Evolutionary conservation across 495 filamentous ascomycete species (phyloP).

Genomic region (Pyrenopolyporus hunteri): DNA sequence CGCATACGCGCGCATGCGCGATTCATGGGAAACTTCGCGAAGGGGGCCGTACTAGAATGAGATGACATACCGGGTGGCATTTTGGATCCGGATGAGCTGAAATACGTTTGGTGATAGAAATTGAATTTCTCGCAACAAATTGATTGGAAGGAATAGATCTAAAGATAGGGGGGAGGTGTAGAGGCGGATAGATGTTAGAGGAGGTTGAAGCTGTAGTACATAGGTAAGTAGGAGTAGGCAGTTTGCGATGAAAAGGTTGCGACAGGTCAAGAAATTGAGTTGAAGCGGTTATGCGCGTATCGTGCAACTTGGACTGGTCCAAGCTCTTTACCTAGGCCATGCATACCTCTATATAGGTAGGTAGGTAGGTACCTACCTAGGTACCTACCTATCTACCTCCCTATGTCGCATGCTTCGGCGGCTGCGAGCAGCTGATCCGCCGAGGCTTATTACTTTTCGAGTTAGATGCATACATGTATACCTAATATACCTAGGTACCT

Average conservation of each 20-base stretch:
- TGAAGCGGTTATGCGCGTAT: background rate
- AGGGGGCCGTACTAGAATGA: background rate
- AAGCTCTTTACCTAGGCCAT: background rate
- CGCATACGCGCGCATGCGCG: constrained; percentile 10
- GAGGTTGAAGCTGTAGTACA: background rate
- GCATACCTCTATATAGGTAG: too few relatives aligned
- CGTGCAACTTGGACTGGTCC: background rate
- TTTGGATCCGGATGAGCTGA: background rate
- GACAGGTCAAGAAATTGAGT: constrained; percentile 18
- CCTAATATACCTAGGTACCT: background rate
- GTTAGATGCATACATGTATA: background rate
- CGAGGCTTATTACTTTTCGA: background rate
- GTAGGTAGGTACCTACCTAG: background rate
- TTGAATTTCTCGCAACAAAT: background rate
- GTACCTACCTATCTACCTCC: background rate
- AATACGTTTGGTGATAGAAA: background rate
- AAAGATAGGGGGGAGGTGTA: too few relatives aligned
- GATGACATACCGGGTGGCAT: constrained; percentile 42
- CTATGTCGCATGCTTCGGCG: too few relatives aligned
- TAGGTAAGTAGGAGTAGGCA: background rate
- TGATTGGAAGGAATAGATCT: background rate
- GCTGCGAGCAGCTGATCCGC: background rate
- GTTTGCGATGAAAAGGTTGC: constrained; percentile 19
- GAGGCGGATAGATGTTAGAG: background rate
- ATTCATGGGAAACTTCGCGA: constrained; percentile 5